These are phyloP conservation scores for Ascoidea rubescens DNA, from an alignment of 805 yeast species.

Conservation along the genomic window DNA sequence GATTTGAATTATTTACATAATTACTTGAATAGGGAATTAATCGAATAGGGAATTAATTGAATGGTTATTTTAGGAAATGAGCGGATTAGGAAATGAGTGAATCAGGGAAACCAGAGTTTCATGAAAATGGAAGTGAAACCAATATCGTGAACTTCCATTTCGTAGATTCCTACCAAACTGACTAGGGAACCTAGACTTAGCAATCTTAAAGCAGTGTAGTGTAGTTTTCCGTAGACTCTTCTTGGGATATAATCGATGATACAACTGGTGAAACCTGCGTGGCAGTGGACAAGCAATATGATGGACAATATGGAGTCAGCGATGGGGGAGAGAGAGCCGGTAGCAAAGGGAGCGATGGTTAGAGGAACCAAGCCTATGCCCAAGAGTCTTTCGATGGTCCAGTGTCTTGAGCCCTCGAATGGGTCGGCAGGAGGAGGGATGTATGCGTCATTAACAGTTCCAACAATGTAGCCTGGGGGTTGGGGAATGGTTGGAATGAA, in stretches of 20 bases:
- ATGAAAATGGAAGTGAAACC: constrained; percentile 41
- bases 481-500: constrained; percentile 26
- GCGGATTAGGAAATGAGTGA: too few relatives aligned
- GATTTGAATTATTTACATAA: too few relatives aligned
- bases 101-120: constrained; percentile 17
- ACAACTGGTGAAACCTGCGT: constrained; percentile 64
- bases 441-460: constrained; percentile 60
- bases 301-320: constrained; percentile 45
- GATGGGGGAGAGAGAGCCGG: constrained; percentile 30
- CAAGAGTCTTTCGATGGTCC: constrained; percentile 56
- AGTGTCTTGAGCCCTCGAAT: constrained; percentile 57
- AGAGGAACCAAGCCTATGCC: constrained; percentile 53
- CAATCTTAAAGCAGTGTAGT: constrained; percentile 42
- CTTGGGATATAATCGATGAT: constrained; percentile 67
- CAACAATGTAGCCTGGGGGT: constrained; percentile 63
- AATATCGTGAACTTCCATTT: constrained; percentile 49
- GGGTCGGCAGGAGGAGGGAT: constrained; percentile 42
- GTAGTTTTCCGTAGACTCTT: constrained; percentile 58
- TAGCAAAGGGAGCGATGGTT: constrained; percentile 42
- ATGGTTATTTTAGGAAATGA: too few relatives aligned
- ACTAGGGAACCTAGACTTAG: constrained; percentile 51
- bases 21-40: too few relatives aligned
- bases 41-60: too few relatives aligned
- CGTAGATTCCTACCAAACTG: constrained; percentile 59
- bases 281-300: constrained; percentile 46